Evolutionary conservation across 208 protist genomes (phyloP).

Genomic region (Porcisia deanei): DNA sequence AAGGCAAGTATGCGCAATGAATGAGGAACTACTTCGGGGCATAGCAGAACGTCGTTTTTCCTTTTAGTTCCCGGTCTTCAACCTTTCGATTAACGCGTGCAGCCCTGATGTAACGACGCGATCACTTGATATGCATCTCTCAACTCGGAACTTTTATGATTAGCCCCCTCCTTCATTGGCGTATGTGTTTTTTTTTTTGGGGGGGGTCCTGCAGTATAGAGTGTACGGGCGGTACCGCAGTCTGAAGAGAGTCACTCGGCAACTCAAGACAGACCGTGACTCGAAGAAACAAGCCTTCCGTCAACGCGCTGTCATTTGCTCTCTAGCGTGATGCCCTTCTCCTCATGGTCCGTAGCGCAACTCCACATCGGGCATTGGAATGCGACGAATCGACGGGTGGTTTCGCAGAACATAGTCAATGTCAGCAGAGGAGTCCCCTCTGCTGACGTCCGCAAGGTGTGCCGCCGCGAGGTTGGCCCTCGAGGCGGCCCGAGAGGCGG

Average conservation of each 20-base stretch:
- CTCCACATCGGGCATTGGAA: slow-evolving; percentile 68
- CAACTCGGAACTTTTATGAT: too few species aligned
- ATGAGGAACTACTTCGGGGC: too few species aligned
- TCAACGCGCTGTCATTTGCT: background rate
- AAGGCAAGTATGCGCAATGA: too few species aligned
- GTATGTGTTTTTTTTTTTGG: background rate
- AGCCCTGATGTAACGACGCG: too few species aligned
- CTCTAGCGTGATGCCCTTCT: background rate
- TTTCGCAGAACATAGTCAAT: slow-evolving; percentile 36
- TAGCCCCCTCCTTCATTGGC: background rate
- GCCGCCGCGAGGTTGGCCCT: background rate
- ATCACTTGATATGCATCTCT: too few species aligned
- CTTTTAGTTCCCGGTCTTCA: too few species aligned
- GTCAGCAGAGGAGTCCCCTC: slow-evolving; percentile 7
- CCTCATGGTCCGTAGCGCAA: slow-evolving; percentile 44
- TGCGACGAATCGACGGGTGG: slow-evolving; percentile 38
- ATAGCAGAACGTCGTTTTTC: too few species aligned
- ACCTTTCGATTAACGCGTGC: too few species aligned
- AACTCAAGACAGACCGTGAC: background rate
- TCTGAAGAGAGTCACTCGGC: background rate
- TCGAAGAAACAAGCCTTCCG: background rate
- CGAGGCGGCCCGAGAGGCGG: background rate
- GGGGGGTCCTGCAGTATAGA: too few species aligned
- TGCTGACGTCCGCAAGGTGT: background rate
- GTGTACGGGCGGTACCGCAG: background rate